Conservation (phyloP, 352 stramenopile species). For the Phytophthora citricola region DNA sequence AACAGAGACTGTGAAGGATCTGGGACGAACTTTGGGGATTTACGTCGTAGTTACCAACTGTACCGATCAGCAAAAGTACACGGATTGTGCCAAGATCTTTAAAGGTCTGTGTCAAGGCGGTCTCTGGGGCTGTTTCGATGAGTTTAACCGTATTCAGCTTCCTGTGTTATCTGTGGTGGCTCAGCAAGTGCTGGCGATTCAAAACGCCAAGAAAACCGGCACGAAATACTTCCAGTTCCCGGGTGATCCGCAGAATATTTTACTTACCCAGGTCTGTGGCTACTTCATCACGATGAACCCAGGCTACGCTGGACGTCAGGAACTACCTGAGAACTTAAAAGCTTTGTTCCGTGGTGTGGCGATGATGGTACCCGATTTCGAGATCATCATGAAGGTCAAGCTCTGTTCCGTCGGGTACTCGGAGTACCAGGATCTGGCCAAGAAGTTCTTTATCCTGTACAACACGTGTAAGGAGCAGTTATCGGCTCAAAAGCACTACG, state of each 20-base stretch:
- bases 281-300: constrained; percentile 99
- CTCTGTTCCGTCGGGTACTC: constrained; percentile 94
- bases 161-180: constrained; percentile 97
- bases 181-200: constrained; percentile 98
- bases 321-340: constrained; percentile 99
- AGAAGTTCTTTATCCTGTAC: constrained; percentile 94
- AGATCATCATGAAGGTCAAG: constrained; percentile 98
- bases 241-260: constrained; percentile 97
- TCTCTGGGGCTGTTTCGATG: constrained; percentile 98
- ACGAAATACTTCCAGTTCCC: constrained; percentile 98
- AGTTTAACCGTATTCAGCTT: constrained; percentile 98
- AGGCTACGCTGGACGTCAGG: constrained; percentile 97
- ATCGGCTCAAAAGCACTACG: constrained; percentile 93
- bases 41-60: constrained; percentile 99
- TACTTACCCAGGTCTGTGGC: constrained; percentile 94
- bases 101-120: constrained; percentile 97
- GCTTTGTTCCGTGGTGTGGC: constrained; percentile 91
- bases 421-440: constrained; percentile 91
- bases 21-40: constrained; percentile 95
- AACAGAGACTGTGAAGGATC: constrained; percentile 98
- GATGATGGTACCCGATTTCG: constrained; percentile 94
- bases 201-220: constrained; percentile 97
- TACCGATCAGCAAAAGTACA: constrained; percentile 98
- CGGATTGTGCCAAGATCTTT: constrained; percentile 98
- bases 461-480: constrained; percentile 93